phyloP scores from a whole-genome alignment of 495 filamentous ascomycete species.

The Xylaria palmicola region DNA sequence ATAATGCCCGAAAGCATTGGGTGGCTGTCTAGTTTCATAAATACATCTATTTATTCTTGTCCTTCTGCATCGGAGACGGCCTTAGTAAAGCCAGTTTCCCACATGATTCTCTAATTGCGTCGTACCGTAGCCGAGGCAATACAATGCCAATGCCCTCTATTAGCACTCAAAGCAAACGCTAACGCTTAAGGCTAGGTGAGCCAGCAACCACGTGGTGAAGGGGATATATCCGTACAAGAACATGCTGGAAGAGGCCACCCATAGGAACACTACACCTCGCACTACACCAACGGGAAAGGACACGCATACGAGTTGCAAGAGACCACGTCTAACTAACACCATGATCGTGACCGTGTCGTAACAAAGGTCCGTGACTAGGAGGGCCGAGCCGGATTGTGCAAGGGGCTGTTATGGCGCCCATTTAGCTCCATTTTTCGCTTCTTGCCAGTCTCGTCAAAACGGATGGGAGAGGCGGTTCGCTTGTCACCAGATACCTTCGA shows the following conservation, averaged over 20 bases:
- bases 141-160: neutral
- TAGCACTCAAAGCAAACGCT: neutral
- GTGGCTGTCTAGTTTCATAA: too few species aligned
- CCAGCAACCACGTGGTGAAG: neutral
- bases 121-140: too few species aligned
- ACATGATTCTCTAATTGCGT: too few species aligned
- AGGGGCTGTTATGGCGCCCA: neutral
- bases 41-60: too few species aligned
- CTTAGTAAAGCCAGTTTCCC: too few species aligned
- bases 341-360: too few species aligned
- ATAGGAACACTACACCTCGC: neutral
- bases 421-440: slow-evolving; percentile 10
- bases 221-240: slow-evolving; percentile 4
- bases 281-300: too few species aligned
- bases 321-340: too few species aligned
- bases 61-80: too few species aligned
- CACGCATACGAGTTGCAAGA: neutral
- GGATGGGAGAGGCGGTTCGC: slow-evolving; percentile 3
- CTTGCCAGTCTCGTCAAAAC: slow-evolving; percentile 7
- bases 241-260: neutral
- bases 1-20: too few species aligned
- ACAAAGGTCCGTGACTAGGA: neutral
- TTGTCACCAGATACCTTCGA: neutral
- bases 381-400: neutral
- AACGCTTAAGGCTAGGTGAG: neutral